Conservation (phyloP, 495 filamentous ascomycete genomes). For the Neurospora tetrasperma region DNA sequence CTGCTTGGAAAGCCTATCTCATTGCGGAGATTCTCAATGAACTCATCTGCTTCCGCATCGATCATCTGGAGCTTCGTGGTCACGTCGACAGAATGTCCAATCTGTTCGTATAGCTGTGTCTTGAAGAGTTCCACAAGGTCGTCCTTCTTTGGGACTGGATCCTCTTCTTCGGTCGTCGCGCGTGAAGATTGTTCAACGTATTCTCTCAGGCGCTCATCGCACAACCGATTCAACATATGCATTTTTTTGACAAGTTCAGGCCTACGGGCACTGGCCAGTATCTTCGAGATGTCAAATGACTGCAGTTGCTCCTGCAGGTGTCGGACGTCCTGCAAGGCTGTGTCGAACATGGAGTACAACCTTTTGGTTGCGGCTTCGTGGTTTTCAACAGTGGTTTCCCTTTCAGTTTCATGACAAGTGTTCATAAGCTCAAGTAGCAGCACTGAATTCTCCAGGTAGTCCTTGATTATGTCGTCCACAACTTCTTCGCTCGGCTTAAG, state of each 20-base stretch:
- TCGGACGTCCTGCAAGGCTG: neutral
- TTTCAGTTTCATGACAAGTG: constrained; percentile 5
- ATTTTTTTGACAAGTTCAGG: neutral
- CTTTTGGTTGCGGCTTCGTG: neutral
- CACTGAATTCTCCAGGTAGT: constrained; percentile 11
- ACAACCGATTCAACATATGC: neutral
- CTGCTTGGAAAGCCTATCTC: neutral
- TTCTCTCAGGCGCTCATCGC: neutral
- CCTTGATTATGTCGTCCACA: constrained; percentile 9
- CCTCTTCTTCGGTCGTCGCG: neutral
- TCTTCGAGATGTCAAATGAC: neutral
- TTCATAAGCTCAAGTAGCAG: constrained; percentile 8
- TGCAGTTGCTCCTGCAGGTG: neutral
- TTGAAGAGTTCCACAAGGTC: neutral
- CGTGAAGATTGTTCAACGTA: neutral
- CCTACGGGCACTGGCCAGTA: neutral
- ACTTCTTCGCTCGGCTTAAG: constrained; percentile 16
- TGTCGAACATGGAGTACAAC: neutral
- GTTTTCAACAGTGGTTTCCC: neutral
- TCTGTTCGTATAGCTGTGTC: neutral
- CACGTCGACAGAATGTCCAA: neutral
- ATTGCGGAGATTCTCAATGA: constrained; percentile 5
- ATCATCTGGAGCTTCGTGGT: neutral
- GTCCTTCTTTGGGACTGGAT: neutral
- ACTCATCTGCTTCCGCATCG: neutral